These are phyloP conservation scores for Podila horticola DNA, from an alignment of 192 early-diverging fungal genomes.

Conservation along the genomic window DNA sequence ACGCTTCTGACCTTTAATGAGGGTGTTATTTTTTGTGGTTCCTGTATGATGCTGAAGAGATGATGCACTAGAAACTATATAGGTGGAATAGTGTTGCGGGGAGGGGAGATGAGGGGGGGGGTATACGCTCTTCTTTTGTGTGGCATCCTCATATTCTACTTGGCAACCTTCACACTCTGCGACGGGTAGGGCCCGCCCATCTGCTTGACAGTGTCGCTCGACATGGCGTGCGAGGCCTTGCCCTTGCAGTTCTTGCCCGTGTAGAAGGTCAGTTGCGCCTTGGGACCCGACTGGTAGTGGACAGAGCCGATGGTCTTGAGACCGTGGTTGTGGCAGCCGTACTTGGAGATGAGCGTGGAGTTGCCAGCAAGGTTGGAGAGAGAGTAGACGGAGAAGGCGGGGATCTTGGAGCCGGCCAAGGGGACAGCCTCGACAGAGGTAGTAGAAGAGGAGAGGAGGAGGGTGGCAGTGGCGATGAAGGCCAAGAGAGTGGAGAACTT, in stretches of 20 bases:
- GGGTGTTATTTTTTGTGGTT: too few relatives aligned
- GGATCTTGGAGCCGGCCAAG: conserved; percentile 2
- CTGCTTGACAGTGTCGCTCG: conserved; percentile 14
- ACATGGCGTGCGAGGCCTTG: conserved; percentile 26
- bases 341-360: neutral
- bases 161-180: conserved; percentile 25
- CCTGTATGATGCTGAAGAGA: too few relatives aligned
- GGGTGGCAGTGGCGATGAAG: conserved; percentile 13
- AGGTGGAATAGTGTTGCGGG: too few relatives aligned
- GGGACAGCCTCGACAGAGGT: conserved; percentile 7
- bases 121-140: neutral
- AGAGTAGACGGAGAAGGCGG: conserved; percentile 19
- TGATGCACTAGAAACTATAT: too few relatives aligned
- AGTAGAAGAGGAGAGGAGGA: conserved; percentile 6
- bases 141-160: neutral
- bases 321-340: conserved; percentile 30
- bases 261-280: conserved; percentile 12
- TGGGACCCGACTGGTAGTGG: conserved; percentile 9
- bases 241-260: conserved; percentile 31
- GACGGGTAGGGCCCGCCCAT: conserved; percentile 42
- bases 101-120: too few relatives aligned
- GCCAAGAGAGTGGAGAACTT: conserved; percentile 28
- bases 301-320: conserved; percentile 16
- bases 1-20: too few relatives aligned
- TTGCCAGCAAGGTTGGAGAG: conserved; percentile 5